Evolutionary conservation across 345 rosid genomes (phyloP).

Genomic region (Excoecaria cochinchinensis): DNA sequence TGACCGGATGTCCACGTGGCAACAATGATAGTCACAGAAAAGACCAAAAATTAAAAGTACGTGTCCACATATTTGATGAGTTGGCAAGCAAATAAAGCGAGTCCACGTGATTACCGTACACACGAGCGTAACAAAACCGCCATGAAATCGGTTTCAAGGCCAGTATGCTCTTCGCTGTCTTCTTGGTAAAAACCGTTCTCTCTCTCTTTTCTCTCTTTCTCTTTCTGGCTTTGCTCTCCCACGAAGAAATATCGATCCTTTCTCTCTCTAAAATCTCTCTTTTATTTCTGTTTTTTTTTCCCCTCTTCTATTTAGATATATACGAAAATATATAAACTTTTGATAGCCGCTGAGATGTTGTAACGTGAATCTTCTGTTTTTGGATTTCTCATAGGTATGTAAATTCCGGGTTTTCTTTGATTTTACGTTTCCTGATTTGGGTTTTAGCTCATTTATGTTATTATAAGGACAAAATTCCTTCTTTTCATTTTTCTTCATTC

Average conservation of each 20-base stretch:
- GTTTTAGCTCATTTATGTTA: neutral
- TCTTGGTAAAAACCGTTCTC: constrained; percentile 19
- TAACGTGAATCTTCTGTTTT: constrained; percentile 7
- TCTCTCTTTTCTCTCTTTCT: neutral
- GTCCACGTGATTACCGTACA: neutral
- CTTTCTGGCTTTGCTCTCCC: constrained; percentile 49
- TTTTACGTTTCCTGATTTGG: constrained; percentile 18
- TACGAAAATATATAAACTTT: neutral
- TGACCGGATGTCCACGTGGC: neutral
- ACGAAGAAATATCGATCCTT: constrained; percentile 47
- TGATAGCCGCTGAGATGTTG: constrained; percentile 15
- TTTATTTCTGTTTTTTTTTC: constrained; percentile 8
- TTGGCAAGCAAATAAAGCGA: constrained; percentile 26
- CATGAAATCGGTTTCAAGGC: constrained; percentile 19
- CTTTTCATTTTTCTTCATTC: neutral
- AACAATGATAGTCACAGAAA: constrained; percentile 17
- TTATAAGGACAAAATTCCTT: neutral
- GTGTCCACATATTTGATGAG: constrained; percentile 11
- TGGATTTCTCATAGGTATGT: constrained; percentile 21
- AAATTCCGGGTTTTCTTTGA: constrained; percentile 23
- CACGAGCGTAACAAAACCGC: constrained; percentile 7
- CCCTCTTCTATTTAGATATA: neutral
- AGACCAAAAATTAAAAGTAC: constrained; percentile 6
- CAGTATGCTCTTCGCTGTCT: constrained; percentile 30
- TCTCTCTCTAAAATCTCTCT: constrained; percentile 16